Percentiles rank a stretch among this genome's conserved stretches.
phyloP scores from a whole-genome alignment of 495 filamentous ascomycete genomes.

The Neohortaea acidophila region DNA sequence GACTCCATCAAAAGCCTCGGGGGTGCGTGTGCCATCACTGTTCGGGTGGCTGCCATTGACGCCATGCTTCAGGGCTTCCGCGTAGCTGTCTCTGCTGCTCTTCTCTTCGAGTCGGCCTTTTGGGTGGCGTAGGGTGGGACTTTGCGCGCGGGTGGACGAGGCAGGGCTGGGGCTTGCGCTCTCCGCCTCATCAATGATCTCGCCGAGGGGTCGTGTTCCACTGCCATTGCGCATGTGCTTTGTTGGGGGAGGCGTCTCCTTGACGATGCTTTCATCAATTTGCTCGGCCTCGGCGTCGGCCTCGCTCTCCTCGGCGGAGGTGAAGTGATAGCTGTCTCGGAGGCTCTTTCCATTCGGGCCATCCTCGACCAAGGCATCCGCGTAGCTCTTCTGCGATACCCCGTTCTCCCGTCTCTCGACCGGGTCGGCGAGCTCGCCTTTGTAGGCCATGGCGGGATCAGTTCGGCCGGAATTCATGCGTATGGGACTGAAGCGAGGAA shows the following conservation, averaged over 20 bases:
- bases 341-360: not conserved
- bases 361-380: conserved; percentile 5
- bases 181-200: conserved; percentile 16
- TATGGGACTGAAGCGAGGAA: too few relatives aligned
- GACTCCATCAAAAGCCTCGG: conserved; percentile 9
- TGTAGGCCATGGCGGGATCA: conserved; percentile 11
- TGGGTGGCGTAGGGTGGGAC: conserved; percentile 12
- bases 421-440: conserved; percentile 12
- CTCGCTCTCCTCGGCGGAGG: not conserved
- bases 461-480: not conserved
- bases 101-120: conserved; percentile 13
- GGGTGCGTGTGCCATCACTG: conserved; percentile 1
- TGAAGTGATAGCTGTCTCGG: not conserved
- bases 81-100: conserved; percentile 5
- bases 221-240: conserved; percentile 2
- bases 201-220: conserved; percentile 12
- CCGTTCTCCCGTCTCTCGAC: conserved; percentile 5
- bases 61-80: conserved; percentile 8
- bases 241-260: conserved; percentile 10
- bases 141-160: not conserved
- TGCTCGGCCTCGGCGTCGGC: conserved; percentile 1
- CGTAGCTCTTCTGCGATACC: conserved; percentile 6
- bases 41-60: not conserved
- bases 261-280: conserved; percentile 12
- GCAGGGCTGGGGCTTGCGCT: not conserved